phyloP scores from a whole-genome alignment of 140 eudicot genomes.

The Erigeron philadelphicus region DNA sequence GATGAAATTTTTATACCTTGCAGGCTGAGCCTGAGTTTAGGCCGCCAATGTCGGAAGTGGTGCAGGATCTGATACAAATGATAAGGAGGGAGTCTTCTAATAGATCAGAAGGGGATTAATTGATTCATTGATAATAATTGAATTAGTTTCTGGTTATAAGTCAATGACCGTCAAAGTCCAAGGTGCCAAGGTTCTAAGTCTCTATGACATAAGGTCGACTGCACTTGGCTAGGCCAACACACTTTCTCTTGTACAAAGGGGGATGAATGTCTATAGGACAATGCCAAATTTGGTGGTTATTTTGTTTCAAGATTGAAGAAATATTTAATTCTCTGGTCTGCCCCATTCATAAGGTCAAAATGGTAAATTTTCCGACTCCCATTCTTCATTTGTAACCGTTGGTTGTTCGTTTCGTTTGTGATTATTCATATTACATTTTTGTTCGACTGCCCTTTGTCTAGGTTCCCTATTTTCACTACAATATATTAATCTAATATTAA shows the following conservation, averaged over 20 bases:
- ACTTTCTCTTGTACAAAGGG: constrained; percentile 34
- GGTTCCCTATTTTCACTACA: neutral
- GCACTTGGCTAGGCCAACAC: constrained; percentile 28
- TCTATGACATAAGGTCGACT: constrained; percentile 23
- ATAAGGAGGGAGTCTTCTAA: constrained; percentile 59
- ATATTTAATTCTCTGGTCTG: constrained; percentile 1
- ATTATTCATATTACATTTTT: constrained; percentile 23
- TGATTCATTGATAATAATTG: constrained; percentile 18
- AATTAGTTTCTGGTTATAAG: constrained; percentile 17
- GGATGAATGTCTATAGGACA: constrained; percentile 21
- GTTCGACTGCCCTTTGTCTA: constrained; percentile 15
- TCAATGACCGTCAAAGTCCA: constrained; percentile 30
- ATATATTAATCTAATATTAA: no score
- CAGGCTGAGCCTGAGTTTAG: constrained; percentile 81
- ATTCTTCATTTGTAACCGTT: constrained; percentile 27
- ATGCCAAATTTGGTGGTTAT: constrained; percentile 27
- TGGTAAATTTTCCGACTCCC: constrained; percentile 32
- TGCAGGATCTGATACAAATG: constrained; percentile 72
- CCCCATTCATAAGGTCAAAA: constrained; percentile 26
- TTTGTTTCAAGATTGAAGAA: constrained; percentile 21
- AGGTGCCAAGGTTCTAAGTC: constrained; percentile 19
- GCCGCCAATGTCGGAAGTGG: constrained; percentile 88
- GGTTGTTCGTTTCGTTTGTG: constrained; percentile 20
- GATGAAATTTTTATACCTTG: constrained; percentile 15
- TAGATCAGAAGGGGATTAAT: constrained; percentile 53